phyloP scores from a whole-genome alignment of 352 stramenopile species.

The Pythium chondricola region DNA sequence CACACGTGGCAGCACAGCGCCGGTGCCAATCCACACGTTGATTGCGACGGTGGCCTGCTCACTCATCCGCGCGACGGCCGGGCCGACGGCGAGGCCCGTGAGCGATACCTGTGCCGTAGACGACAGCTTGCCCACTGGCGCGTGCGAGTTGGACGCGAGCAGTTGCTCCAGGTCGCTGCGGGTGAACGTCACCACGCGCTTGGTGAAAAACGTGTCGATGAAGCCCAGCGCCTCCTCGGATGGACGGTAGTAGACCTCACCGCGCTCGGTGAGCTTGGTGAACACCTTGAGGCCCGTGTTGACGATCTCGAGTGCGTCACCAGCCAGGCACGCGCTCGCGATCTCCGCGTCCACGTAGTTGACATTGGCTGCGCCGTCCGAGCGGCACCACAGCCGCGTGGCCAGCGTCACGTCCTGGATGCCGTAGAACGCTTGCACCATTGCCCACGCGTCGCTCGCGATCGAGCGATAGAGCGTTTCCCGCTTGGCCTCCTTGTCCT shows the following conservation, averaged over 20 bases:
- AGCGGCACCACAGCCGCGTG: conserved; percentile 66
- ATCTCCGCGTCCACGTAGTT: conserved; percentile 80
- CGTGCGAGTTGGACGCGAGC: conserved; percentile 43
- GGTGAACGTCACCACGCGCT: conserved; percentile 51
- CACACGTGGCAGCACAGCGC: conserved; percentile 65
- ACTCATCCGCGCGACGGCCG: conserved; percentile 45
- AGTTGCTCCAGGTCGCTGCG: conserved; percentile 40
- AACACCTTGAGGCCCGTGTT: conserved; percentile 91
- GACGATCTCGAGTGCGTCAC: conserved; percentile 84
- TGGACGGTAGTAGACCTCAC: conserved; percentile 76
- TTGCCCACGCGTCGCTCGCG: conserved; percentile 50
- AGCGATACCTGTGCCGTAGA: conserved; percentile 28
- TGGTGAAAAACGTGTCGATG: conserved; percentile 84
- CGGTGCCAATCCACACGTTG: conserved; percentile 75
- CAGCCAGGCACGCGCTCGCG: conserved; percentile 46
- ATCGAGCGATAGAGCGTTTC: conserved; percentile 73
- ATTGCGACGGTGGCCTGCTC: conserved; percentile 40
- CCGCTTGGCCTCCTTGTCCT: conserved; percentile 24
- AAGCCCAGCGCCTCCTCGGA: conserved; percentile 84
- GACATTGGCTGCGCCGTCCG: conserved; percentile 62
- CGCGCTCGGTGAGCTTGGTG: conserved; percentile 60
- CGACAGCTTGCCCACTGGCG: conserved; percentile 43
- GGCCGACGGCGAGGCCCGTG: conserved; percentile 32
- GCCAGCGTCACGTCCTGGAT: conserved; percentile 37
- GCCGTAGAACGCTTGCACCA: conserved; percentile 59